phyloP scores from a whole-genome alignment of 225 moss, liverwort and hornwort genomes.

The Pseudisothecium myosuroides region DNA sequence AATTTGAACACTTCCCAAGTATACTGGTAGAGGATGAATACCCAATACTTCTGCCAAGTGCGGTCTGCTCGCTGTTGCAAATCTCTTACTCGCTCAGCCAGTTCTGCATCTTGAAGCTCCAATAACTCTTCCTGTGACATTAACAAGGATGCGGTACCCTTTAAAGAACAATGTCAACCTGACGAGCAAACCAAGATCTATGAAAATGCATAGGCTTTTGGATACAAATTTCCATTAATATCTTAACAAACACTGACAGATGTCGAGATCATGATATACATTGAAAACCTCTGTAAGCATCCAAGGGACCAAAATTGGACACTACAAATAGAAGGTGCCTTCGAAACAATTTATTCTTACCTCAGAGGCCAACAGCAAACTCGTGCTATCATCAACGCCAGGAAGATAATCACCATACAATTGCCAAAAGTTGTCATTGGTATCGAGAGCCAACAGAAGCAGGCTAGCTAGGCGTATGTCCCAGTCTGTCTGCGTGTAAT shows the following conservation, averaged over 20 bases:
- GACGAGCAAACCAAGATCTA: not conserved
- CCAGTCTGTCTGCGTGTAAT: constrained; percentile 66
- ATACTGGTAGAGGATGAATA: constrained; percentile 1
- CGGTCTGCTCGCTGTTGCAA: constrained; percentile 60
- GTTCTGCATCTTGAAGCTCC: constrained; percentile 69
- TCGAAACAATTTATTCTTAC: constrained; percentile 3
- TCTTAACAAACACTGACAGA: not conserved
- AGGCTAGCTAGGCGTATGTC: constrained; percentile 80
- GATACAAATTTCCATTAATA: not conserved
- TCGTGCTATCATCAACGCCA: constrained; percentile 66
- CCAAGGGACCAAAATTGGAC: not conserved
- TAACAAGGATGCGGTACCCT: not conserved
- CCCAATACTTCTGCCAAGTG: constrained; percentile 80
- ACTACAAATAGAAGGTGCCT: not conserved
- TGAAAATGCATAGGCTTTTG: not conserved
- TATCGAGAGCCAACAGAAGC: constrained; percentile 70
- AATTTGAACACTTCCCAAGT: not conserved
- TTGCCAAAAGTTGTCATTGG: constrained; percentile 89
- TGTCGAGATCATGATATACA: not conserved
- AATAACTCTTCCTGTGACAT: constrained; percentile 60
- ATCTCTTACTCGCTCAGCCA: constrained; percentile 42
- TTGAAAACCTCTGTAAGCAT: not conserved
- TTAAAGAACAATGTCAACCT: not conserved
- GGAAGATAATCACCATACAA: constrained; percentile 87
- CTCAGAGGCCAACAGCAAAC: constrained; percentile 76